phyloP scores from a whole-genome alignment of 2,329 filamentous ascomycete genomes.

The Colletotrichum chlorophyti region DNA sequence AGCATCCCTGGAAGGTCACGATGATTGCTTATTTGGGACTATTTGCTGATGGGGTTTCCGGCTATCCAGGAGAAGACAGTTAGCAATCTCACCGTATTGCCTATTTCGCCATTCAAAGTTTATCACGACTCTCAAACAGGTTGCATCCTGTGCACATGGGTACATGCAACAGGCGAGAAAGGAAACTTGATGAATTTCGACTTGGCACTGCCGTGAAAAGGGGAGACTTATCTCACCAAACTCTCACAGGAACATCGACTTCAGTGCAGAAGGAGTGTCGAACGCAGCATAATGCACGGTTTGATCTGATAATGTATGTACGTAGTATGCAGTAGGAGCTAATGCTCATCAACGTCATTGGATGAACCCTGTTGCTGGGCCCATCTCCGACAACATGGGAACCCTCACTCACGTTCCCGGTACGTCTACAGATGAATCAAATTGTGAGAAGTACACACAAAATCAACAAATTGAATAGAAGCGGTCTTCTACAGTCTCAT shows the following conservation, averaged over 20 bases:
- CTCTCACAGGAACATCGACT: not conserved
- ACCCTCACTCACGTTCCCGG: not conserved
- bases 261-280: not conserved
- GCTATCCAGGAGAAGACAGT: not conserved
- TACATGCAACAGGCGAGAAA: not conserved
- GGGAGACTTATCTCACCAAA: no score
- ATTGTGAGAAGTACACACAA: no score
- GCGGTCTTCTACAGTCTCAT: no score
- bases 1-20: not conserved
- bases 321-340: no score
- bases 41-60: not conserved
- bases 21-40: not conserved
- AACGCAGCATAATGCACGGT: slow-evolving; percentile 4
- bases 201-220: no score
- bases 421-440: slow-evolving; percentile 8
- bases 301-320: not conserved
- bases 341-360: no score
- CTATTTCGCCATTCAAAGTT: not conserved
- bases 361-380: slow-evolving; percentile 1
- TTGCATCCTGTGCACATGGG: not conserved
- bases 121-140: not conserved
- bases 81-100: not conserved
- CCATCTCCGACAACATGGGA: slow-evolving; percentile 11
- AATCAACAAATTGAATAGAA: no score
- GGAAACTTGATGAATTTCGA: slow-evolving; percentile 2